Evolutionary conservation across 2,329 filamentous ascomycete genomes (phyloP).

Genomic region (Trichoderma sp.): DNA sequence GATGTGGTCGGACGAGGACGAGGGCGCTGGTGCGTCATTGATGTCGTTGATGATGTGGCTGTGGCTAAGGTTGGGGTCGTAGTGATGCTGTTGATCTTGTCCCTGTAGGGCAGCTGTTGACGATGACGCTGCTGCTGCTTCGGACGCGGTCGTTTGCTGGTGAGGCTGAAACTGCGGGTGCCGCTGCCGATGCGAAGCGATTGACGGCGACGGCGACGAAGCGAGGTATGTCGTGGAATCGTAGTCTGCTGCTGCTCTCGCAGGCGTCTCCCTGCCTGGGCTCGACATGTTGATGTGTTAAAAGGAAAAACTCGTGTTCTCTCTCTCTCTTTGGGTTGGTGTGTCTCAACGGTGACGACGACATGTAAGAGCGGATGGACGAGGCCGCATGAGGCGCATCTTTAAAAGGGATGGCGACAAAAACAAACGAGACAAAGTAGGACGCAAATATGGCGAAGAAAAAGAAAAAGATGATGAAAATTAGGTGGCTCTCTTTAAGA

Average conservation of each 20-base stretch:
- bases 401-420: neutral
- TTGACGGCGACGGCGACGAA: neutral
- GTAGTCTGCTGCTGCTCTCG: neutral
- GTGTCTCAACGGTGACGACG: slow-evolving; percentile 10
- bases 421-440: neutral
- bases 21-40: slow-evolving; percentile 11
- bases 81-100: slow-evolving; percentile 13
- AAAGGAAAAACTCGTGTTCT: no score
- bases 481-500: neutral
- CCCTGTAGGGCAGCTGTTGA: slow-evolving; percentile 21
- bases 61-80: neutral
- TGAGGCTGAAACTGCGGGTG: slow-evolving; percentile 14
- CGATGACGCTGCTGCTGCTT: slow-evolving; percentile 4
- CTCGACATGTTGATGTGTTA: slow-evolving; percentile 28
- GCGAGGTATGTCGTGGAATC: slow-evolving; percentile 2
- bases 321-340: no score
- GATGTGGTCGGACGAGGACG: slow-evolving; percentile 29
- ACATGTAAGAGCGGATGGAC: slow-evolving; percentile 16
- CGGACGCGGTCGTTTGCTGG: neutral
- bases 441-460: neutral
- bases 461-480: neutral
- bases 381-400: slow-evolving; percentile 26
- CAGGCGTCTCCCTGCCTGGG: slow-evolving; percentile 24
- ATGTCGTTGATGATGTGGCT: slow-evolving; percentile 29
- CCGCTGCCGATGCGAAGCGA: slow-evolving; percentile 4